A percentile compares a stretch with the other conserved stretches of the same genome.
Conservation (phyloP, 2,329 filamentous ascomycete species). For the Exophiala spinifera region DNA sequence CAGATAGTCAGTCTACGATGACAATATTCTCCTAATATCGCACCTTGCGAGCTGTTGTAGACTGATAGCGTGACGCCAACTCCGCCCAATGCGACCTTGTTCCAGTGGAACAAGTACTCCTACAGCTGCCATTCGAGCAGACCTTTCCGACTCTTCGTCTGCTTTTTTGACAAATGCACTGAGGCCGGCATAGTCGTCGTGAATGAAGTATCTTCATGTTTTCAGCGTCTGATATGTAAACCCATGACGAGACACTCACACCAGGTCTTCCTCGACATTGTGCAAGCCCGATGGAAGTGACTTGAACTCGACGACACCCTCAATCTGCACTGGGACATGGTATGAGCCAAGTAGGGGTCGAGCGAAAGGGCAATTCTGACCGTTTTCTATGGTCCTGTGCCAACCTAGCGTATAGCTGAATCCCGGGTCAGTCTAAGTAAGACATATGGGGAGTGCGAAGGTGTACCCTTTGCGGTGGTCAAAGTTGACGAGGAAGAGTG, state of each 20-base stretch:
- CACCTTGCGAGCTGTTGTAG: constrained; percentile 73
- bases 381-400: constrained; percentile 68
- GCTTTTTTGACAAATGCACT: constrained; percentile 87
- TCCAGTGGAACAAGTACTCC: constrained; percentile 83
- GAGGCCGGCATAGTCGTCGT: constrained; percentile 77
- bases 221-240: neutral
- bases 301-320: constrained; percentile 92
- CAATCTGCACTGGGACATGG: constrained; percentile 54
- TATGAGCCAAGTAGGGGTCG: constrained; percentile 12
- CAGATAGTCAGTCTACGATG: constrained; percentile 24
- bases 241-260: constrained; percentile 40
- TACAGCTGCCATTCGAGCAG: constrained; percentile 90
- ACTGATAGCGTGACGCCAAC: constrained; percentile 79
- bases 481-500: constrained; percentile 85
- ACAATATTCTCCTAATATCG: neutral
- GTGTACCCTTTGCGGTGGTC: constrained; percentile 83
- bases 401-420: constrained; percentile 75
- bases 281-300: constrained; percentile 91
- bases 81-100: constrained; percentile 78
- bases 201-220: constrained; percentile 75
- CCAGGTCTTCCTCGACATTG: constrained; percentile 78
- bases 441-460: constrained; percentile 5
- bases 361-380: constrained; percentile 38
- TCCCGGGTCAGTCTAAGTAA: constrained; percentile 5
- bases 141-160: constrained; percentile 73